Conservation (phyloP, 345 rosid genomes). For the Conringia planisiliqua region DNA sequence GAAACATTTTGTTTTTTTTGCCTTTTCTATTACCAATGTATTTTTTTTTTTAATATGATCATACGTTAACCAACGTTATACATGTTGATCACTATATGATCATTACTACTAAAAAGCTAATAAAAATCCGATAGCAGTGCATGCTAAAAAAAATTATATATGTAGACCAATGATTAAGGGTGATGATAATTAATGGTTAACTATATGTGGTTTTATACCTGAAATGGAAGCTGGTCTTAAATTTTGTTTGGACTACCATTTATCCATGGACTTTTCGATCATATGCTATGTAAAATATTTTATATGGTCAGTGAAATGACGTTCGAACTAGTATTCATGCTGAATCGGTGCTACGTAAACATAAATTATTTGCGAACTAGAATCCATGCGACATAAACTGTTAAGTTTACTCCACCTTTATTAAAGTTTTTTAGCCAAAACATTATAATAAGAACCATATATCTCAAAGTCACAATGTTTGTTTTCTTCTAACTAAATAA, state of each 20-base stretch:
- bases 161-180: slow-evolving; percentile 12
- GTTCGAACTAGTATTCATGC: neutral
- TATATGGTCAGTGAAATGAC: neutral
- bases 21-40: slow-evolving; percentile 10
- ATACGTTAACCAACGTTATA: too few relatives aligned
- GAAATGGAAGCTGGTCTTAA: neutral
- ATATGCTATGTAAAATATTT: neutral
- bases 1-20: neutral
- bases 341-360: neutral
- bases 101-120: neutral
- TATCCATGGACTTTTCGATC: neutral
- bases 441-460: neutral
- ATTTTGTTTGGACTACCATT: neutral
- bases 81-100: neutral
- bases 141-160: neutral
- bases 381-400: neutral
- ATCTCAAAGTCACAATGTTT: neutral
- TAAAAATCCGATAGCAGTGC: neutral
- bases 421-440: neutral
- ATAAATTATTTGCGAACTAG: neutral
- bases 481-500: neutral
- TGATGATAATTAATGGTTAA: neutral
- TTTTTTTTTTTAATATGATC: too few relatives aligned
- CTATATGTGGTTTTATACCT: neutral
- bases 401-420: neutral